Base-by-base conservation (phyloP, 2,329 filamentous ascomycete genomes). In the Microdochium paspali region DNA sequence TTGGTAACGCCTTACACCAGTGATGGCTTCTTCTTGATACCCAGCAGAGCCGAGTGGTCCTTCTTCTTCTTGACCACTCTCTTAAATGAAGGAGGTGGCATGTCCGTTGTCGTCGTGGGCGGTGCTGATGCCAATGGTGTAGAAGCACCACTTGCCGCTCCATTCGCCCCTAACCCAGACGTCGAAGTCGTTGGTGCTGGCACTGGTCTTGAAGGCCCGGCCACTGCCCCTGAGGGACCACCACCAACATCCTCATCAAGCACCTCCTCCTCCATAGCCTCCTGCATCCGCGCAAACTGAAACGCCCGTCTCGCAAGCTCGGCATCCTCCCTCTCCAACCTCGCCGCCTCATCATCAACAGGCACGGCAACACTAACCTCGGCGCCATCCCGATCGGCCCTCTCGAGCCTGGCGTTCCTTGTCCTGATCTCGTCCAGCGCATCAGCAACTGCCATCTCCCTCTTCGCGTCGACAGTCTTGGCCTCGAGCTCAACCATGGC, bases 371-470 rank as follows among this genome's bases (percentile, higher is more conserved):
- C 63, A 10, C 72, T 68, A 20, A 80, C 78, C 48, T 84, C 80
- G 3, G 80, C 71, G 2, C 80, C 81, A 50, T 88, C 82, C 58
- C 81, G 80, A 48, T 81, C 79, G 9, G 84, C 85, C 53, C 86
- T 77, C 65, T 95, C 88, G 45, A 93, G 82, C 53, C 90, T 76
- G 7, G 93, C 93, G 68, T 98, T 98, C 53, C 91, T 73, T 46
- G 87, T 91, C 48, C 91, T 76, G 49, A 98, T 96, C 68, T 96
- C 90, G 65, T 98, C 93, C 47, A 98, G 70, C 7, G 90, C 91
- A 70, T 98, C 93, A 2, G 93, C 93, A 42, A 96, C 88, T 18
- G 87, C 88, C 90, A 98, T 98, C 67, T 98, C 93, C 35, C 85
- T 77, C 71, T 93, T 90, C 1, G 90, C 90, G 64, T 98, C 93